phyloP scores from a whole-genome alignment of 805 yeast genomes.

The Kluyveromyces nonfermentans region DNA sequence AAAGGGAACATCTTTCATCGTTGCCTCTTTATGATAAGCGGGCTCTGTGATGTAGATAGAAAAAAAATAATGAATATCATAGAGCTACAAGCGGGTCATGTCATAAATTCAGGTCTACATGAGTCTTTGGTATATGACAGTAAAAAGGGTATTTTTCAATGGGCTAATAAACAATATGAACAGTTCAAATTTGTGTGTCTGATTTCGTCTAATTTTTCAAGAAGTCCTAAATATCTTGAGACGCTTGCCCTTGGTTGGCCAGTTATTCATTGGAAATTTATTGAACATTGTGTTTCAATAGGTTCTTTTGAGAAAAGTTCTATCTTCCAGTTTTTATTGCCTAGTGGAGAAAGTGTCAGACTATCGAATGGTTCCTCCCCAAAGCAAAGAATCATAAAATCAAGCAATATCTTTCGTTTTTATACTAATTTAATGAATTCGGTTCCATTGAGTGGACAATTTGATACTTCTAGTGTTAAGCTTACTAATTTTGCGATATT shows the following conservation, averaged over 20 bases:
- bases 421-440: constrained; percentile 30
- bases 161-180: constrained; percentile 9
- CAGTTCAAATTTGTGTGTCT: constrained; percentile 52
- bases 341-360: constrained; percentile 58
- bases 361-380: constrained; percentile 18
- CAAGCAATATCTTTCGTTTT: constrained; percentile 41
- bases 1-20: constrained; percentile 20
- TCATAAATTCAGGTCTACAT: constrained; percentile 30
- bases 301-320: constrained; percentile 7
- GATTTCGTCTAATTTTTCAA: constrained; percentile 44
- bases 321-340: constrained; percentile 51
- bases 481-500: constrained; percentile 31
- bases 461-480: constrained; percentile 11
- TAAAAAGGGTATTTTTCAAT: constrained; percentile 1
- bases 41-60: constrained; percentile 23
- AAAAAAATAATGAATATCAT: constrained; percentile 30
- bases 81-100: constrained; percentile 35
- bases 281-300: constrained; percentile 38
- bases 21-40: constrained; percentile 35
- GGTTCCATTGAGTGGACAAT: constrained; percentile 32
- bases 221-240: constrained; percentile 72
- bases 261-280: constrained; percentile 48
- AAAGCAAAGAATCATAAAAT: constrained; percentile 30
- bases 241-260: constrained; percentile 85
- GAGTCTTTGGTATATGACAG: constrained; percentile 7